Evolutionary conservation across 306 rosid species (phyloP).

Genomic region (Cucurbita moschata): DNA sequence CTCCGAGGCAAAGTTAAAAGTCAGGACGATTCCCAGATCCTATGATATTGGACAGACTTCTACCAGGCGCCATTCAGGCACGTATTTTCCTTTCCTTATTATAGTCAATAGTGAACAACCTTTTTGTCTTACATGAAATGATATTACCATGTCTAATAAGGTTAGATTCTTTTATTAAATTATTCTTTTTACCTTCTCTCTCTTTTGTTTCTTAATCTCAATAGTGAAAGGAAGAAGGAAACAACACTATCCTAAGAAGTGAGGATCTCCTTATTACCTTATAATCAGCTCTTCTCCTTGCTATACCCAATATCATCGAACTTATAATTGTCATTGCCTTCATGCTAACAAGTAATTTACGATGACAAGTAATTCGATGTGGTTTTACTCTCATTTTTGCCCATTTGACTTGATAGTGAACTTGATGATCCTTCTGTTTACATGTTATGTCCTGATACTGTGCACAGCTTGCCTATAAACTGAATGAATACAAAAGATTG

Average conservation of each 20-base stretch:
- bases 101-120: not conserved
- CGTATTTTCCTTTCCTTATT: not conserved
- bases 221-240: not conserved
- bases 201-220: not conserved
- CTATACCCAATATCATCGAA: not conserved
- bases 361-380: not conserved
- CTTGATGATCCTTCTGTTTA: not conserved
- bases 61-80: not conserved
- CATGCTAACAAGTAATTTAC: not conserved
- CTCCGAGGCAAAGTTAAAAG: slow-evolving; percentile 62
- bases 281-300: not conserved
- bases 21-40: slow-evolving; percentile 47
- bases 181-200: not conserved
- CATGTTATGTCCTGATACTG: not conserved
- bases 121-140: not conserved
- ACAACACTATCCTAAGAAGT: not conserved
- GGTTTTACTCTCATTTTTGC: no score
- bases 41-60: slow-evolving; percentile 13
- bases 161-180: slow-evolving; percentile 2
- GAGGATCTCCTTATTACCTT: not conserved
- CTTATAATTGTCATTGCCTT: not conserved
- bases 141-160: not conserved
- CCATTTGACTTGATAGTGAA: not conserved
- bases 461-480: not conserved
- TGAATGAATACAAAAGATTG: not conserved